These are phyloP conservation scores for Ceratocystis harringtonii DNA, from an alignment of 2,329 filamentous ascomycete species.

Conservation along the genomic window DNA sequence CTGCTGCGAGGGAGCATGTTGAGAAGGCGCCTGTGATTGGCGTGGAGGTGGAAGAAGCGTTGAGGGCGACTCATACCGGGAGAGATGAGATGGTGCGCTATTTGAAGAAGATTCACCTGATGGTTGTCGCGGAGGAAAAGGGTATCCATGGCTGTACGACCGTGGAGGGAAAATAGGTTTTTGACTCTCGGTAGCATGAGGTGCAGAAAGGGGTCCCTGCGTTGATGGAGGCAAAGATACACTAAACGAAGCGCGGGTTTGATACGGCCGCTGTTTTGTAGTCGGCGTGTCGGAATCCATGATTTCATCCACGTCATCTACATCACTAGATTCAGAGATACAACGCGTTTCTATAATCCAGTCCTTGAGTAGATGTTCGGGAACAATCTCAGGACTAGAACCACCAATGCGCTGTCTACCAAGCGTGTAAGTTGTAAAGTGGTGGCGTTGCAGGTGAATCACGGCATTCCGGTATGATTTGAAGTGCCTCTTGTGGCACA, in stretches of 20 bases:
- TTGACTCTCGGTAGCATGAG: constrained; percentile 18
- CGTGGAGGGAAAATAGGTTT: neutral
- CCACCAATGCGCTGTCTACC: constrained; percentile 37
- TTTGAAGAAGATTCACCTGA: neutral
- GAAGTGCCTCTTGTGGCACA: constrained; percentile 35
- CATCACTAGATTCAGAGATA: constrained; percentile 33
- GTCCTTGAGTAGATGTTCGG: constrained; percentile 42
- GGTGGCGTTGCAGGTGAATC: constrained; percentile 41
- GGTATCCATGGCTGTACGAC: constrained; percentile 2
- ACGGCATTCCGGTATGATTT: constrained; percentile 46
- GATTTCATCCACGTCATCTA: constrained; percentile 32
- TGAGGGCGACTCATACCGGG: neutral
- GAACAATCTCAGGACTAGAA: constrained; percentile 33
- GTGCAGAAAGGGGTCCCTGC: constrained; percentile 19
- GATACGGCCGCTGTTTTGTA: constrained; percentile 11
- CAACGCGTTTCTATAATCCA: constrained; percentile 42
- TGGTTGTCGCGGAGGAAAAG: neutral
- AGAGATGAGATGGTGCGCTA: neutral
- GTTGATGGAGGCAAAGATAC: constrained; percentile 14
- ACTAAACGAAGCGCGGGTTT: constrained; percentile 7
- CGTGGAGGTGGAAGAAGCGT: constrained; percentile 4
- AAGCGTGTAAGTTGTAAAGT: constrained; percentile 41
- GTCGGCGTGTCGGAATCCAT: constrained; percentile 14
- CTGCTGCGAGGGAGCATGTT: constrained; percentile 12
- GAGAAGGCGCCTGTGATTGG: constrained; percentile 7